These are phyloP conservation scores for Solanum sitiens DNA, from an alignment of 257 asterid species.

Conservation along the genomic window DNA sequence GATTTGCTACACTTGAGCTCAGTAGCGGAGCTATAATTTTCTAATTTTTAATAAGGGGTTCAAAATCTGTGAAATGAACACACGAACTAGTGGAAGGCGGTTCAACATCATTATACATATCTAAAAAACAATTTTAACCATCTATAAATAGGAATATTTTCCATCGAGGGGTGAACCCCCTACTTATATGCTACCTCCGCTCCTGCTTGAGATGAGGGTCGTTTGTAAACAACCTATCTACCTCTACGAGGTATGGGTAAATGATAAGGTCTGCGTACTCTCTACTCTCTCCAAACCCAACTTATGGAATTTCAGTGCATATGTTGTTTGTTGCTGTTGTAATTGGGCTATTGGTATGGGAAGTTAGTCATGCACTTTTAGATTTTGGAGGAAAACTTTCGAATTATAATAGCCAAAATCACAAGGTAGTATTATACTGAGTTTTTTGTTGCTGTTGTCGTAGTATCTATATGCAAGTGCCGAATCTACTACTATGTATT, in stretches of 20 bases:
- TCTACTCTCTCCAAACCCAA: background rate
- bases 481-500: background rate
- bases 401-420: background rate
- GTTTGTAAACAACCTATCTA: background rate
- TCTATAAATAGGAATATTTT: no score
- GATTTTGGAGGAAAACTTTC: background rate
- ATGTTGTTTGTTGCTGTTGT: background rate
- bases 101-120: no score
- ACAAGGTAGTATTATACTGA: background rate
- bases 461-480: background rate
- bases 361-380: background rate
- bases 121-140: no score
- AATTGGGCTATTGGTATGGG: background rate
- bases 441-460: background rate
- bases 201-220: accelerated
- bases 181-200: no score
- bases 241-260: background rate
- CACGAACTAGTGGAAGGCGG: no score
- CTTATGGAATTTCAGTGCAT: background rate
- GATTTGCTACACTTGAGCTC: accelerated
- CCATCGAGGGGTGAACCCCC: no score
- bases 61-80: no score
- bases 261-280: background rate
- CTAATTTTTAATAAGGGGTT: no score
- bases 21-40: no score